A percentile compares a stretch with the other conserved stretches of the same genome.
Conservation (phyloP, 495 filamentous ascomycete species). For the Penicillium turbatum region DNA sequence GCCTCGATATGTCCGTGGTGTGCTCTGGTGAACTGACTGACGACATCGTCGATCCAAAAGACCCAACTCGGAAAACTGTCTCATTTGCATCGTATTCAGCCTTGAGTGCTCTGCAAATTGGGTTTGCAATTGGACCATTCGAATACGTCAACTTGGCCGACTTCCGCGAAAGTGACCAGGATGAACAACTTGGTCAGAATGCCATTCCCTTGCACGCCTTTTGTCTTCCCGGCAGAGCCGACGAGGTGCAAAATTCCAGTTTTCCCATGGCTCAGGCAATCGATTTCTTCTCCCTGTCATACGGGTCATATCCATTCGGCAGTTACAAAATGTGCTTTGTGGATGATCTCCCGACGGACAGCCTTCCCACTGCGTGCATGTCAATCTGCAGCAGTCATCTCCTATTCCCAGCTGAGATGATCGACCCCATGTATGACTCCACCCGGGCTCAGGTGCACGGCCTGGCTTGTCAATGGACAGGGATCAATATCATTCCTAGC, state of each 20-base stretch:
- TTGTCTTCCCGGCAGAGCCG: slow-evolving; percentile 75
- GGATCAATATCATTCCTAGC: slow-evolving; percentile 80
- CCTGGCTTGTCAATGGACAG: slow-evolving; percentile 89
- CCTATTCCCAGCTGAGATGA: slow-evolving; percentile 74
- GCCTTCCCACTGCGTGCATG: slow-evolving; percentile 70
- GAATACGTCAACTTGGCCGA: slow-evolving; percentile 86
- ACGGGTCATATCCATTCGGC: slow-evolving; percentile 79
- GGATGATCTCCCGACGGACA: slow-evolving; percentile 74
- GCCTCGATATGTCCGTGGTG: slow-evolving; percentile 80
- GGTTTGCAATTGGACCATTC: slow-evolving; percentile 90
- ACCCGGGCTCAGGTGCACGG: slow-evolving; percentile 76
- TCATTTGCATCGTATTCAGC: slow-evolving; percentile 69
- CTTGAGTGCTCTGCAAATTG: slow-evolving; percentile 79
- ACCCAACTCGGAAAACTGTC: slow-evolving; percentile 75
- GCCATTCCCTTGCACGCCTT: slow-evolving; percentile 83
- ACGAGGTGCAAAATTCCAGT: slow-evolving; percentile 81
- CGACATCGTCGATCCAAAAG: slow-evolving; percentile 69
- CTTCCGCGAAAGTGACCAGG: slow-evolving; percentile 83
- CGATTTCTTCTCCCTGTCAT: slow-evolving; percentile 80
- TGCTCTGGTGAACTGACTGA: slow-evolving; percentile 84
- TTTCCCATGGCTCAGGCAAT: slow-evolving; percentile 70
- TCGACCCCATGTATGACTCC: slow-evolving; percentile 74
- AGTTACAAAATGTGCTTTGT: slow-evolving; percentile 91
- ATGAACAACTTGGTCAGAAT: slow-evolving; percentile 79
- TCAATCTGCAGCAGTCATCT: slow-evolving; percentile 84